Evolutionary conservation across 2,329 filamentous ascomycete genomes (phyloP), one percentile per base, ranked within the genome.

Genomic region (Epicoccum nigrum): DNA sequence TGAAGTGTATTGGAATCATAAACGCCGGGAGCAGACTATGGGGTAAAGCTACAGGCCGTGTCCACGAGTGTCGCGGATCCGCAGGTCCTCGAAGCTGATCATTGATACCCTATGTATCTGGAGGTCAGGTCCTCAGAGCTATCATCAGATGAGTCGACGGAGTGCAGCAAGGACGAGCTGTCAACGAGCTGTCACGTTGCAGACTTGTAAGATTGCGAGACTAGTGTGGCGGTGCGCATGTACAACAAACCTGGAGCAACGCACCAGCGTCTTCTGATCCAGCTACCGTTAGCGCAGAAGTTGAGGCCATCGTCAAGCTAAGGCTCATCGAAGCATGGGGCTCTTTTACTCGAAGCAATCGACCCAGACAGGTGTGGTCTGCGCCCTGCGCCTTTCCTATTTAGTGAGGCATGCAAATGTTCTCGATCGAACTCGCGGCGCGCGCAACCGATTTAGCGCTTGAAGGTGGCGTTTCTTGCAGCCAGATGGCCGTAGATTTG

Each of bases 301-400:
- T 1, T 9, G 34, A 35, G 12, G 25, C 32, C n/a, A 52, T 42
- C 32, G 43, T 38, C 27, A 23, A 33, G 32, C 25, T n/a, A 31
- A 42, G 15, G 42, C 37, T 25, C 37, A 42, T 46, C 37, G 38
- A 13, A 16, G 31, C n/a, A 16, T 52, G 49, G 47, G 49, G 49
- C 49, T 52, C 49, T 47, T 38, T 17, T 25, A 23, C 19, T 31
- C 40, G 37, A 34, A 35, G 47, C 47, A 45, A 33, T 35, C n/a
- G 34, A 34, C n/a, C 15, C 12, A 32, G 12, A 32, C 12, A 12
- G 33, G 28, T 25, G 30, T 16, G 32, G 13, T 25, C 16, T 45
- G 17, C 34, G 20, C 21, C 21, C 38, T n/a, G 38, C 15, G 31
- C 39, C 6, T 49, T 38, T 25, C 46, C 39, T 38, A 2, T 42